phyloP scores from a whole-genome alignment of 2,329 filamentous ascomycete genomes.

The Sporothrix phasma region DNA sequence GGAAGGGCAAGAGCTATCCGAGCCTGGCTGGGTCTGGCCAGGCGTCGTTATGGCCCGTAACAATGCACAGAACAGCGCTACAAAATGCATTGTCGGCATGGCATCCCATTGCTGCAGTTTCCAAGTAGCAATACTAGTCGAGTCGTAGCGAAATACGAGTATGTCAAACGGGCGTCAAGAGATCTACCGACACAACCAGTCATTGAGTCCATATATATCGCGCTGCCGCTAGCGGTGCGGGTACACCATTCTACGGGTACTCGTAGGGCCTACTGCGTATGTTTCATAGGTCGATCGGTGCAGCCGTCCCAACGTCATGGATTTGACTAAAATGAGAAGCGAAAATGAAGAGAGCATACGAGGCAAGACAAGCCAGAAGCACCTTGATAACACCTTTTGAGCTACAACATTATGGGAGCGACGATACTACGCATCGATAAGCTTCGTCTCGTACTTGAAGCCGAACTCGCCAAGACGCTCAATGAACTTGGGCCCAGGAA shows the following conservation, averaged over 20 bases:
- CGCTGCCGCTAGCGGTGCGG: neutral
- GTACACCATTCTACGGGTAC: neutral
- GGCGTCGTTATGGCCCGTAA: neutral
- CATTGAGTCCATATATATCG: neutral
- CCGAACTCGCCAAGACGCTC: conserved; percentile 52
- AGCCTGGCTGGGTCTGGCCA: neutral
- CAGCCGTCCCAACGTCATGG: neutral
- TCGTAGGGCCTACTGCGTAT: too few relatives aligned
- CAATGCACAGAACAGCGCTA: neutral
- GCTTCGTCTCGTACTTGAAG: conserved; percentile 50
- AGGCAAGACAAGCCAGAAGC: neutral
- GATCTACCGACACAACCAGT: neutral
- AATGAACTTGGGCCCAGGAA: conserved; percentile 57
- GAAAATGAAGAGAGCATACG: neutral
- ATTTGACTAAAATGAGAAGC: neutral
- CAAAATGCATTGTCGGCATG: neutral
- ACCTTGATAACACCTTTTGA: too few relatives aligned
- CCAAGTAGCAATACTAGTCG: too few relatives aligned
- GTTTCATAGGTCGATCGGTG: neutral
- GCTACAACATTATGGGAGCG: neutral
- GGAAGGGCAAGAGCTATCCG: neutral
- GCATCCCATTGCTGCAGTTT: too few relatives aligned
- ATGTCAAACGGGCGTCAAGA: neutral
- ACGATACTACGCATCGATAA: conserved; percentile 12
- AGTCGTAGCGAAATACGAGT: too few relatives aligned